Evolutionary conservation across 2,329 filamentous ascomycete genomes (phyloP), one percentile per base, ranked within the genome.

Genomic region (Epichloe elymi): DNA sequence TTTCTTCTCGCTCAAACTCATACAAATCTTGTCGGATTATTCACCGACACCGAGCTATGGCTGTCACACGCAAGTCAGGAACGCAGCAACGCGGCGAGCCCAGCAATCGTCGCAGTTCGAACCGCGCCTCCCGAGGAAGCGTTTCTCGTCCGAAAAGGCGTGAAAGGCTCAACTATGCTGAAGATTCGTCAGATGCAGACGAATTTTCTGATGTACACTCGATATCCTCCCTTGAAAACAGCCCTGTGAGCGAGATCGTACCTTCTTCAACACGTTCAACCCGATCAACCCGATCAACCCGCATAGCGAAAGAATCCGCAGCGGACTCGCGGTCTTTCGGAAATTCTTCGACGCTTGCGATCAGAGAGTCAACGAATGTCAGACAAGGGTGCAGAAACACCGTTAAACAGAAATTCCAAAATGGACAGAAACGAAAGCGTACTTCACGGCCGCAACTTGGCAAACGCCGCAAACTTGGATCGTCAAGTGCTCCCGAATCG

Each of bases 21-120:
- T 11, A 46, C 30, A 23, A 10, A 35, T 33, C 15, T 40, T 20
- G n/a, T 7, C 11, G 17, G 15, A 15, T 17, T 11, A 42, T 43
- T 15, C 4, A 26, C 19, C 40, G 38, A 37, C 10, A 11, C 33
- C 12, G 33, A 33, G 12, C 35, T 23, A 66, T 66, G 64, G 60
- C 61, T 39, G 56, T 59, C 36, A 65, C 60, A 37, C 58, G 62
- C 54, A 61, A 39, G 8, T 46, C 46, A 42, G 20, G 49, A 15
- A 42, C 52, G 35, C n/a, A 33, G 35, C 51, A 36, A 10, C 11
- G 39, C 20, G 20, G 33, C 43, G 26, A 17, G 46, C 26, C 30
- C 49, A 44, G 54, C 19, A 47, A 54, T 49, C 56, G 55, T 55
- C 60, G 59, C 53, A 62, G 63, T 39, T 51, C 55, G 30, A 54